Evolutionary conservation across 257 asterid species (phyloP), one percentile per base, ranked within the genome.

Genomic region (Handroanthus guayacan): DNA sequence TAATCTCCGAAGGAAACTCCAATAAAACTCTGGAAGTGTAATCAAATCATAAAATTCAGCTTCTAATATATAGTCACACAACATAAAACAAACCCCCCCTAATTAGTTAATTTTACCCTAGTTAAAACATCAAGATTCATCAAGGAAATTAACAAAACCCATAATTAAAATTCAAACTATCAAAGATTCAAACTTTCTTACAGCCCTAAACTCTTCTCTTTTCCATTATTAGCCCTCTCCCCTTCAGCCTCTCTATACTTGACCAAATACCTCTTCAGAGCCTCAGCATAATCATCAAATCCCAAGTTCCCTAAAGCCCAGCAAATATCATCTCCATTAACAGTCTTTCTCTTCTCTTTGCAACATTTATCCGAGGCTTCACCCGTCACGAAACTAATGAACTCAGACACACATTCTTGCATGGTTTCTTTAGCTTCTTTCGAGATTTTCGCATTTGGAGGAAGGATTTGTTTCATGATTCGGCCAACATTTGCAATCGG

Each of bases 311-410:
- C 82, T 16, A 87, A 41, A 2, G 90, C 88, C 90, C 90, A 83
- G 79, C 86, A 87, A 1, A 85, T 74, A 72, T 87, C 92, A 55
- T 85, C 92, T 11, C 92, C 92, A 37, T 85, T 87, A 6, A 87
- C 85, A 1, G 89, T 87, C 79, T 87, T 85, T 48, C 92, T 39
- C 75, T 80, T 87, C 86, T 87, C 90, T 45, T 45, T 66, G 60
- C 64, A 84, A 78, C 92, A 87, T 57, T 83, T 83, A 62, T 85
- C 84, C 4, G 90, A 87, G 2, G 92, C 92, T 20, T 87, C 92
- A 1, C 92, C 88, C 3, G 92, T 87, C 3, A 87, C 92, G 43
- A 87, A 87, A 83, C 92, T 85, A 67, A 87, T 85, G 86, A 87
- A 87, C 85, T 87, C 92, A 0, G 92, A 79, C 5, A 78, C 90